Evolutionary conservation across 805 yeast genomes (phyloP).

Genomic region (Metschnikowia noctiluminum): DNA sequence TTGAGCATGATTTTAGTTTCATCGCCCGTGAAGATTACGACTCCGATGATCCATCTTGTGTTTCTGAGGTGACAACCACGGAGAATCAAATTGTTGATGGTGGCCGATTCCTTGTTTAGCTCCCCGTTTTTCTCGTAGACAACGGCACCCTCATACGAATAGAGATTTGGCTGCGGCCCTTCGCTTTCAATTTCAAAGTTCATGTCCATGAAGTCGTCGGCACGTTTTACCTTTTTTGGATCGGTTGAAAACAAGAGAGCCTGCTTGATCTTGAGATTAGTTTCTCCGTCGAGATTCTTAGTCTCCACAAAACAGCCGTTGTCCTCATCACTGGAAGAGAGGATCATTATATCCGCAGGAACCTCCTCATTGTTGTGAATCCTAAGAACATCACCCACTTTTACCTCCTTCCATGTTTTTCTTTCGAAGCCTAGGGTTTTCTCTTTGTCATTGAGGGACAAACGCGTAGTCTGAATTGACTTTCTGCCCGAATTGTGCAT

Average conservation of each 20-base stretch:
- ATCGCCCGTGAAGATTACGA: conserved; percentile 72
- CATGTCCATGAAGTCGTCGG: conserved; percentile 37
- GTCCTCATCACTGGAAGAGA: conserved; percentile 65
- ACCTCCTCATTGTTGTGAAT: conserved; percentile 72
- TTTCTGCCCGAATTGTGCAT: conserved; percentile 7
- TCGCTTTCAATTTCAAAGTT: conserved; percentile 75
- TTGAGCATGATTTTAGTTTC: conserved; percentile 82
- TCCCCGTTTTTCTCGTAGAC: conserved; percentile 20
- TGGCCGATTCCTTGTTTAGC: conserved; percentile 56
- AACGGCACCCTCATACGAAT: conserved; percentile 71
- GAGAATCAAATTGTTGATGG: conserved; percentile 63
- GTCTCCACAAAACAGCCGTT: conserved; percentile 77
- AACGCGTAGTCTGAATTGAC: conserved; percentile 16
- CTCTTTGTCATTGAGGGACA: conserved; percentile 9
- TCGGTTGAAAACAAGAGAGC: conserved; percentile 60
- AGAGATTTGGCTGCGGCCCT: conserved; percentile 78
- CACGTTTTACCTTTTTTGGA: conserved; percentile 38
- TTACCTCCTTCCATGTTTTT: conserved; percentile 59
- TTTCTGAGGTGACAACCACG: conserved; percentile 79
- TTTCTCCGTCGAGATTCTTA: conserved; percentile 81
- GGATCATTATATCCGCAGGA: conserved; percentile 68
- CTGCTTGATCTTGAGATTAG: conserved; percentile 65
- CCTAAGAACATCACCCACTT: conserved; percentile 71
- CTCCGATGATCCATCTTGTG: conserved; percentile 79
- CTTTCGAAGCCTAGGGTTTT: conserved; percentile 25